Conservation (phyloP, 352 stramenopile genomes). For the Pythium pyrilobum region DNA sequence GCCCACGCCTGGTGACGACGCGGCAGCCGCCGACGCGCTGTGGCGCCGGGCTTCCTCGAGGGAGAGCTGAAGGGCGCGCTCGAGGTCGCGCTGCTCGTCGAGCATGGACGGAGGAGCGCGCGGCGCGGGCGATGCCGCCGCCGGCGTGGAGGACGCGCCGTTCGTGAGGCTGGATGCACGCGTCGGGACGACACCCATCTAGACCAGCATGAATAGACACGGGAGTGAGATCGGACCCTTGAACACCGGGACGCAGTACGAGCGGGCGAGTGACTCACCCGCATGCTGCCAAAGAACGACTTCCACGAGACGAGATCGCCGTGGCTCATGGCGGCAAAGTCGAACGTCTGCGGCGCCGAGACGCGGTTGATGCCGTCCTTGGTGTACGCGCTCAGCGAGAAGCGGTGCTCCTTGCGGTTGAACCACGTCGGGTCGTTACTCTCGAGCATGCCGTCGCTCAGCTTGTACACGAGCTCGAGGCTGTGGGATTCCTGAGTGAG, state of each 20-base stretch:
- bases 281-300: slow-evolving; percentile 51
- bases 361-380: slow-evolving; percentile 62
- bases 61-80: slow-evolving; percentile 51
- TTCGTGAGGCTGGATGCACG: neutral
- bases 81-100: slow-evolving; percentile 53
- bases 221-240: neutral
- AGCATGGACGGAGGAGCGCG: slow-evolving; percentile 16
- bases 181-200: slow-evolving; percentile 7
- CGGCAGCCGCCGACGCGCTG: neutral
- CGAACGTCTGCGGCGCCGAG: slow-evolving; percentile 50
- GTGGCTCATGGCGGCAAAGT: slow-evolving; percentile 60
- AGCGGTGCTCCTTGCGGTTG: slow-evolving; percentile 57
- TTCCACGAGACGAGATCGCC: slow-evolving; percentile 66
- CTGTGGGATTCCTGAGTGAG: slow-evolving; percentile 7
- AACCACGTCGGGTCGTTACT: slow-evolving; percentile 60
- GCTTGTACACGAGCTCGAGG: slow-evolving; percentile 57
- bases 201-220: neutral
- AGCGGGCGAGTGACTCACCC: slow-evolving; percentile 19
- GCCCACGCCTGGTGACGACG: neutral
- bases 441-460: slow-evolving; percentile 51
- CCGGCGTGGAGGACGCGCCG: neutral
- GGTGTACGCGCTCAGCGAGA: slow-evolving; percentile 50
- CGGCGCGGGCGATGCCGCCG: neutral
- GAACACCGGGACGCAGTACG: too few relatives aligned
- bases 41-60: slow-evolving; percentile 41